These are phyloP conservation scores for Yamadazyma aaseri DNA, from an alignment of 1,139 yeast genomes.

Conservation along the genomic window DNA sequence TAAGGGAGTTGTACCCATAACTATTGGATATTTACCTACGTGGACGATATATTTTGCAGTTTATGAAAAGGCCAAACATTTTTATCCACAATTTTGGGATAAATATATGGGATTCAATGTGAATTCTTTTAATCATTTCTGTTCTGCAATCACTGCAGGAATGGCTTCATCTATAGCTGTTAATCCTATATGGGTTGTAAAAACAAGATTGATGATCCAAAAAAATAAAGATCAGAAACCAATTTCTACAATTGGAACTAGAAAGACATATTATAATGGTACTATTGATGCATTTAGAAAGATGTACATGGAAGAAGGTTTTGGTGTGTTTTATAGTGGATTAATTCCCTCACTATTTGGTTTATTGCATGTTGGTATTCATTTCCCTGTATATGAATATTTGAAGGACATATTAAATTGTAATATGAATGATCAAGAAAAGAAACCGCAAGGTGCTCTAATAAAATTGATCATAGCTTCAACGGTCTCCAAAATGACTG, in stretches of 20 bases:
- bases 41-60: constrained; percentile 96
- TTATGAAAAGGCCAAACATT: constrained; percentile 72
- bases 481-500: constrained; percentile 81
- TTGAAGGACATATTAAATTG: constrained; percentile 54
- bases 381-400: constrained; percentile 92
- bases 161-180: constrained; percentile 82
- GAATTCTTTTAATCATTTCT: constrained; percentile 62
- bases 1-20: constrained; percentile 86
- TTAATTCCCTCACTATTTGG: constrained; percentile 89
- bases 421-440: constrained; percentile 13
- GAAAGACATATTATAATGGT: constrained; percentile 57
- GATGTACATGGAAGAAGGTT: constrained; percentile 80
- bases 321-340: constrained; percentile 85
- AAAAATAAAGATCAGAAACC: constrained; percentile 42
- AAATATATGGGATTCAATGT: constrained; percentile 31
- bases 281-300: constrained; percentile 79
- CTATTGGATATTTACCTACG: constrained; percentile 92
- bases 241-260: neutral
- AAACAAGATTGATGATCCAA: constrained; percentile 91
- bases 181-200: constrained; percentile 97
- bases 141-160: constrained; percentile 89
- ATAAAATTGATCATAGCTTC: constrained; percentile 63
- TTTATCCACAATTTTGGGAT: constrained; percentile 29
- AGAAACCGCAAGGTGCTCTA: constrained; percentile 32
- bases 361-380: constrained; percentile 89